phyloP scores from a whole-genome alignment of 352 stramenopile species.

The Globisporangium canariense region DNA sequence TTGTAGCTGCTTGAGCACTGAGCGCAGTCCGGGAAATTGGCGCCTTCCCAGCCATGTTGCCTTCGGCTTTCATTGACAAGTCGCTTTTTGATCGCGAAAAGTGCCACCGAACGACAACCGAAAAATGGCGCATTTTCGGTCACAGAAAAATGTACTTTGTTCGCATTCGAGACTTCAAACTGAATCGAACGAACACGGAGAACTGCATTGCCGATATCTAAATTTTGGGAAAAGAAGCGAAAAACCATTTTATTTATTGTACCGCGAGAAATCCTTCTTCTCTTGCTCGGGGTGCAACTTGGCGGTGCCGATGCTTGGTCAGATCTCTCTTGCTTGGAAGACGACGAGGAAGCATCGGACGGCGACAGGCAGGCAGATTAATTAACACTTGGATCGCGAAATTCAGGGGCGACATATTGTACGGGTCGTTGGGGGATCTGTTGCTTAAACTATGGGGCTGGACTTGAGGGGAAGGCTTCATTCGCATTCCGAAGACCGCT shows the following conservation, averaged over 20 bases:
- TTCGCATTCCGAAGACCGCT: slow-evolving; percentile 1
- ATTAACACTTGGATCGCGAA: slow-evolving; percentile 1
- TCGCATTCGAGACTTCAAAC: neutral
- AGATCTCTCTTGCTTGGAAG: neutral
- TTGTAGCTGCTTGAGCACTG: neutral
- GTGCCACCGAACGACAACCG: neutral
- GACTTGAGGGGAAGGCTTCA: neutral
- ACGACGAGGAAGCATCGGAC: neutral
- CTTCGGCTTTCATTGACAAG: neutral
- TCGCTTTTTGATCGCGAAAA: neutral
- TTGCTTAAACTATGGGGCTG: neutral
- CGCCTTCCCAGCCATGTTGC: neutral
- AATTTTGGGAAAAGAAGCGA: too few relatives aligned
- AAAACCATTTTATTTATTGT: neutral
- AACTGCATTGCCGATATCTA: too few relatives aligned
- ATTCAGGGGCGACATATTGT: neutral
- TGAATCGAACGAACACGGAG: too few relatives aligned
- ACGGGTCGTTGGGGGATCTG: neutral
- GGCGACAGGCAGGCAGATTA: neutral
- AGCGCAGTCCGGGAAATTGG: neutral
- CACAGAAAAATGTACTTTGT: neutral
- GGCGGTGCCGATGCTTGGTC: neutral
- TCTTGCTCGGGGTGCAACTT: neutral
- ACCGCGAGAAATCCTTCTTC: neutral
- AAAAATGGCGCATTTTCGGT: neutral